phyloP scores from a whole-genome alignment of 257 asterid genomes.

The Penstemon eatonii region DNA sequence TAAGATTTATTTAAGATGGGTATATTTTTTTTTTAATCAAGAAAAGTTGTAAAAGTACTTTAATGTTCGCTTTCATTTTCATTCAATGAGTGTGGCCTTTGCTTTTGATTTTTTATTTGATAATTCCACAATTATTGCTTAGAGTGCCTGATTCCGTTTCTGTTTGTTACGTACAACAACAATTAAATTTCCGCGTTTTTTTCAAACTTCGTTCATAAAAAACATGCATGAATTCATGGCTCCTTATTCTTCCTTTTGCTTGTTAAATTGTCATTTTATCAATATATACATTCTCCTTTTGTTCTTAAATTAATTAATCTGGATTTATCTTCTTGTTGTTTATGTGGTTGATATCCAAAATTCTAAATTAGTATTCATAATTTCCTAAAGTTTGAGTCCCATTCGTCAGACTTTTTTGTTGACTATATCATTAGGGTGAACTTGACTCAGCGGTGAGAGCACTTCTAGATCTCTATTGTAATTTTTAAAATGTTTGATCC shows the following conservation, averaged over 20 bases:
- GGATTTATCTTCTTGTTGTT: background rate
- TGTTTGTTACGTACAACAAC: background rate
- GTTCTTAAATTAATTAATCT: background rate
- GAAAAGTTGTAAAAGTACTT: slow-evolving; percentile 56
- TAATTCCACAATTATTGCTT: slow-evolving; percentile 43
- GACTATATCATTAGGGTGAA: too few relatives aligned
- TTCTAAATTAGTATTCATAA: background rate
- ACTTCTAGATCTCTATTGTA: too few relatives aligned
- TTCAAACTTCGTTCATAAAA: slow-evolving; percentile 23
- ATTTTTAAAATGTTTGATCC: too few relatives aligned
- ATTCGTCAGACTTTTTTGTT: background rate
- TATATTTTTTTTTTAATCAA: slow-evolving; percentile 31
- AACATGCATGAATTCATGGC: slow-evolving; percentile 38
- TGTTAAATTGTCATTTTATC: background rate
- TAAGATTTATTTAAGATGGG: slow-evolving; percentile 30
- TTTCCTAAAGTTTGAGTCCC: background rate
- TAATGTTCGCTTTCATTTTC: slow-evolving; percentile 65
- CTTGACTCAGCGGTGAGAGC: too few relatives aligned
- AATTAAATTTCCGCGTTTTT: slow-evolving; percentile 5
- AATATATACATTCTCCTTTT: background rate
- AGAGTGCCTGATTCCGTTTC: slow-evolving; percentile 18
- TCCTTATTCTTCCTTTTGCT: background rate
- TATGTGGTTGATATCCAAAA: background rate
- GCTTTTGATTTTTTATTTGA: slow-evolving; percentile 38
- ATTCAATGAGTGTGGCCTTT: slow-evolving; percentile 41